Conservation (phyloP, 1,139 yeast genomes). For the Diutina neorugosa region DNA sequence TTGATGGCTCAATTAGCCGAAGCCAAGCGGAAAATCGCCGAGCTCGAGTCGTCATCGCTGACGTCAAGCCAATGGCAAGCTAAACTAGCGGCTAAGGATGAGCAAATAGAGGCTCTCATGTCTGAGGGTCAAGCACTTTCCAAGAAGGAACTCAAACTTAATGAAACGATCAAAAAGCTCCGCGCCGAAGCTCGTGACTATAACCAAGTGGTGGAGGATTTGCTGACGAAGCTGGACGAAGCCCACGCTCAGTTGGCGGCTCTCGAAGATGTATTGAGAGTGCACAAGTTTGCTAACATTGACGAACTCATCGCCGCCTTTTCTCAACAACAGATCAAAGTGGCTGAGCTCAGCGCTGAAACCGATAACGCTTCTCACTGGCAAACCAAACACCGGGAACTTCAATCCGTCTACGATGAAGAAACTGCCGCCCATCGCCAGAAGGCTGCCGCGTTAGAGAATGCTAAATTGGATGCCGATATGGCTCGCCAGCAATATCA, state of each 20-base stretch:
- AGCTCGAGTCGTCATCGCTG: background rate
- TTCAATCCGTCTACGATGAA: conserved; percentile 20
- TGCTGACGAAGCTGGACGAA: conserved; percentile 20
- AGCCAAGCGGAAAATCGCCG: background rate
- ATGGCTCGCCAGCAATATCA: conserved; percentile 26
- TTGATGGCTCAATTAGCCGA: background rate
- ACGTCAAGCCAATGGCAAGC: background rate
- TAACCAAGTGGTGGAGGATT: conserved; percentile 25
- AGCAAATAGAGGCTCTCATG: conserved; percentile 43
- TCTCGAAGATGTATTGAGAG: conserved; percentile 21
- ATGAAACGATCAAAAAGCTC: conserved; percentile 54
- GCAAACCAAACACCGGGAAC: conserved; percentile 28
- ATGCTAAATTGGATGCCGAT: conserved; percentile 27
- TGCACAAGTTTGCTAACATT: conserved; percentile 16
- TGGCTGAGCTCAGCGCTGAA: conserved; percentile 9
- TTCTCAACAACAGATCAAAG: conserved; percentile 10
- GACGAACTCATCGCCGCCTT: conserved; percentile 15
- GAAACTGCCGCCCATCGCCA: conserved; percentile 20
- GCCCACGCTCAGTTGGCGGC: conserved; percentile 18
- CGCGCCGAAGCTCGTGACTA: conserved; percentile 36
- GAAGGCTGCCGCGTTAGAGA: conserved; percentile 23
- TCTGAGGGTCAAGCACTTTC: conserved; percentile 76
- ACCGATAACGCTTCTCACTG: conserved; percentile 16
- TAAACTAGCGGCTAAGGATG: conserved; percentile 33
- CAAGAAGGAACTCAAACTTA: conserved; percentile 57